Percentiles rank a stretch among this genome's conserved stretches.
Evolutionary conservation across 2,329 filamentous ascomycete species (phyloP).

Genomic region (Curvularia eragrostidis): DNA sequence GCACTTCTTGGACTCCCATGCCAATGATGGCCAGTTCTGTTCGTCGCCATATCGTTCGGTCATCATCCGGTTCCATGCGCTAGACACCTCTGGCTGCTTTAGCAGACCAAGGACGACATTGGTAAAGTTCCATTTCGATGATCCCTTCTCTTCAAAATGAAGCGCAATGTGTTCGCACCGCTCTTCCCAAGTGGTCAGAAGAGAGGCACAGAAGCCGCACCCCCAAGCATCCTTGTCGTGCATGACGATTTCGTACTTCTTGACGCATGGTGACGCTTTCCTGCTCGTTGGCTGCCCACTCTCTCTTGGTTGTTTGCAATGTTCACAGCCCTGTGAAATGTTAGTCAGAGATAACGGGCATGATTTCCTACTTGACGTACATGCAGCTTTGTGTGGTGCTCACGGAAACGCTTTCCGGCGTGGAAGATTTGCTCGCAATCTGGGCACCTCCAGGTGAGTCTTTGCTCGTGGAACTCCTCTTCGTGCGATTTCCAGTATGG

Average conservation of each 20-base stretch:
- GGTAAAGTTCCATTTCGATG: conserved; percentile 70
- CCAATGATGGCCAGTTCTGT: conserved; percentile 50
- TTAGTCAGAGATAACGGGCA: conserved; percentile 20
- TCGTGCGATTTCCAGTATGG: conserved; percentile 75
- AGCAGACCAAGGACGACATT: conserved; percentile 71
- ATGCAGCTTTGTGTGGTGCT: conserved; percentile 71
- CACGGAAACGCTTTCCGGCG: conserved; percentile 71
- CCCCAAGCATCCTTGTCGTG: conserved; percentile 72
- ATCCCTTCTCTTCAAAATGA: conserved; percentile 71
- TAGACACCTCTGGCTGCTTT: conserved; percentile 68
- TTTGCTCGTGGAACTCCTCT: conserved; percentile 72
- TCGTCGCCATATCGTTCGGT: conserved; percentile 63
- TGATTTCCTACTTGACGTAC: conserved; percentile 46
- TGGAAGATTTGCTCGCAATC: conserved; percentile 73
- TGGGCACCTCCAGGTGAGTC: conserved; percentile 71
- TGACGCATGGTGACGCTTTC: conserved; percentile 54
- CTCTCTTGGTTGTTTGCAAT: conserved; percentile 69
- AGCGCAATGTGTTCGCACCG: conserved; percentile 72
- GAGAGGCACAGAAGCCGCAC: conserved; percentile 70
- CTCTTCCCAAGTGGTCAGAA: conserved; percentile 69
- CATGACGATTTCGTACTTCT: conserved; percentile 54
- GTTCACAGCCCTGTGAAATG: conserved; percentile 59
- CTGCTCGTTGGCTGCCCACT: conserved; percentile 60
- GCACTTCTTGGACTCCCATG: conserved; percentile 70
- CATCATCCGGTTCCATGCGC: conserved; percentile 67